Conservation (phyloP, 2,329 filamentous ascomycete genomes). For the Scedosporium minutisporum region DNA sequence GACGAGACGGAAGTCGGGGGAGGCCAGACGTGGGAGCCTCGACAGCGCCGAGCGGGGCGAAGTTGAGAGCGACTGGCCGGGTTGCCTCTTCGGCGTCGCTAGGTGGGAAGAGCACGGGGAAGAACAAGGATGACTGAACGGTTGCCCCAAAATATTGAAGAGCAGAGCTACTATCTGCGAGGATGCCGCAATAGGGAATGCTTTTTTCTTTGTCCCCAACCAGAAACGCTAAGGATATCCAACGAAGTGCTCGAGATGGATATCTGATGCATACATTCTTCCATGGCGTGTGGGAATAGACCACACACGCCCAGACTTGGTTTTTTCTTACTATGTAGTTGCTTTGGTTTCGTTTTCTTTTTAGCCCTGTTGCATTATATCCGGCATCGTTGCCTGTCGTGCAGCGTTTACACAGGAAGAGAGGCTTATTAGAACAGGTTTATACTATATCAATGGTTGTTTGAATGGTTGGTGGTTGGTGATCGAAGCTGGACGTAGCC, state of each 20-base stretch:
- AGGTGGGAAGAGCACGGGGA: not conserved
- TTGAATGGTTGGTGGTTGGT: too few species aligned
- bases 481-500: too few species aligned
- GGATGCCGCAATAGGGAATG: too few species aligned
- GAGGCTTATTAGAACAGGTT: too few species aligned
- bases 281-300: not conserved
- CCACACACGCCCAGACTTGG: not conserved
- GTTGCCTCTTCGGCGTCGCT: not conserved
- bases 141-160: not conserved
- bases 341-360: not conserved
- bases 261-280: too few species aligned
- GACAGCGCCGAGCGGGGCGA: not conserved
- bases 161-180: not conserved
- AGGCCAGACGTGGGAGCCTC: not conserved
- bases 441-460: too few species aligned
- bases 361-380: not conserved
- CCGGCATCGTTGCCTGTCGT: not conserved
- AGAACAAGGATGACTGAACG: constrained; percentile 4
- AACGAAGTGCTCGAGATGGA: too few species aligned
- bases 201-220: not conserved
- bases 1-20: not conserved
- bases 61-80: not conserved
- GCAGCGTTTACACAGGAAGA: not conserved
- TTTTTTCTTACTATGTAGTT: not conserved
- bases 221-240: too few species aligned